Evolutionary conservation across 768 basidiomycete species (phyloP).

Genomic region (Psilocybe tampanensis): DNA sequence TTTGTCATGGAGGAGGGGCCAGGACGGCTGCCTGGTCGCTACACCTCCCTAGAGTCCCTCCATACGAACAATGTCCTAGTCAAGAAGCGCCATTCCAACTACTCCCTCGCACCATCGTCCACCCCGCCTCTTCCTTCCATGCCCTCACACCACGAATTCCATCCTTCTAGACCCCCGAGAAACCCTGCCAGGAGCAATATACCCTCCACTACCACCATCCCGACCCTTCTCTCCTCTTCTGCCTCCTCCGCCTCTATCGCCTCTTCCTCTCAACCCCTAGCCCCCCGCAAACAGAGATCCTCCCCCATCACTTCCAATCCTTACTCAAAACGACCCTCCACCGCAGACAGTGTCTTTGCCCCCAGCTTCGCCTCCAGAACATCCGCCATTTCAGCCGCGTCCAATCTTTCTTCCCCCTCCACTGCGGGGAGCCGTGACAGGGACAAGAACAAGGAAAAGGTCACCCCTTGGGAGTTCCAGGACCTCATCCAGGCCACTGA

Average conservation of each 20-base stretch:
- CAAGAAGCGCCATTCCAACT: slow-evolving; percentile 36
- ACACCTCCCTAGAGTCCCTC: slow-evolving; percentile 24
- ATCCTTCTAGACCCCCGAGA: background rate
- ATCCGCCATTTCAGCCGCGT: background rate
- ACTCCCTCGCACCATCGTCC: slow-evolving; percentile 15
- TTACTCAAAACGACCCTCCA: slow-evolving; percentile 28
- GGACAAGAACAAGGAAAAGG: slow-evolving; percentile 11
- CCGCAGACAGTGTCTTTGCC: slow-evolving; percentile 19
- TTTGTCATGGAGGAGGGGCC: too few relatives aligned
- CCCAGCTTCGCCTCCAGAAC: background rate
- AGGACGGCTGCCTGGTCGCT: background rate
- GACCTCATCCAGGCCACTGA: background rate
- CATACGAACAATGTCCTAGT: slow-evolving; percentile 13
- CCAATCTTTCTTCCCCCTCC: background rate
- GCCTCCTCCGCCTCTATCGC: slow-evolving; percentile 6
- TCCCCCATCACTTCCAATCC: background rate
- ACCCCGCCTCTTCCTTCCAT: background rate
- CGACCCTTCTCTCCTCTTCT: background rate
- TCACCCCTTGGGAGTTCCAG: slow-evolving; percentile 33
- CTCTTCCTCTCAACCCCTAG: slow-evolving; percentile 24
- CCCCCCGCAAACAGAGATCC: slow-evolving; percentile 38
- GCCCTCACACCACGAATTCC: background rate
- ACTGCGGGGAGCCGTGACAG: background rate
- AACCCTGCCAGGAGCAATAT: background rate
- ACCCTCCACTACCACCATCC: background rate